These are phyloP conservation scores for Leptographium lundbergii DNA, from an alignment of 2,329 filamentous ascomycete genomes.

Conservation along the genomic window DNA sequence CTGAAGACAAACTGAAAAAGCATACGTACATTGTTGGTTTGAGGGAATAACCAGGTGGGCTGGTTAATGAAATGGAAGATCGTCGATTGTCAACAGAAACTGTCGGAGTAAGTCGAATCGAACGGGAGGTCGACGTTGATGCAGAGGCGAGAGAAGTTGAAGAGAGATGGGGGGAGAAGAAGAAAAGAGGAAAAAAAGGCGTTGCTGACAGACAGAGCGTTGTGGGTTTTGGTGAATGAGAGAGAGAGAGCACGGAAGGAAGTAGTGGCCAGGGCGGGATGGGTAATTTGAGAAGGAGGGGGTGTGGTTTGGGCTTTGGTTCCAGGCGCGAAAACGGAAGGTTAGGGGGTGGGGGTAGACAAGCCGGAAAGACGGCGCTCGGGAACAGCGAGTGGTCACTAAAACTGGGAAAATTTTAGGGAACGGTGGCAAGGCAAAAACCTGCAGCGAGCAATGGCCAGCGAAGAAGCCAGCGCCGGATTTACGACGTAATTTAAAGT, in stretches of 20 bases:
- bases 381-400: neutral
- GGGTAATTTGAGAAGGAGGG: neutral
- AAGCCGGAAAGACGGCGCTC: neutral
- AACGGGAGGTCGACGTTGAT: neutral
- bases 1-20: neutral
- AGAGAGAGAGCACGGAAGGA: neutral
- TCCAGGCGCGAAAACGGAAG: neutral
- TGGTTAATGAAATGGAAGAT: neutral
- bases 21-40: neutral
- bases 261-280: neutral
- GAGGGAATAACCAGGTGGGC: neutral
- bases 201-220: neutral
- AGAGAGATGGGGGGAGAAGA: neutral
- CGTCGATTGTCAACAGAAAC: neutral
- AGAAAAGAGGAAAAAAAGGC: neutral
- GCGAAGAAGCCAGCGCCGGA: neutral
- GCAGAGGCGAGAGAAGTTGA: neutral
- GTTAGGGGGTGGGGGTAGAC: neutral
- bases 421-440: neutral
- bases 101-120: neutral
- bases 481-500: neutral
- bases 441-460: neutral
- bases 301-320: neutral
- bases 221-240: neutral
- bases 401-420: neutral